These are phyloP conservation scores for Solanum sparsipilum DNA, from an alignment of 257 asterid species.

Conservation along the genomic window DNA sequence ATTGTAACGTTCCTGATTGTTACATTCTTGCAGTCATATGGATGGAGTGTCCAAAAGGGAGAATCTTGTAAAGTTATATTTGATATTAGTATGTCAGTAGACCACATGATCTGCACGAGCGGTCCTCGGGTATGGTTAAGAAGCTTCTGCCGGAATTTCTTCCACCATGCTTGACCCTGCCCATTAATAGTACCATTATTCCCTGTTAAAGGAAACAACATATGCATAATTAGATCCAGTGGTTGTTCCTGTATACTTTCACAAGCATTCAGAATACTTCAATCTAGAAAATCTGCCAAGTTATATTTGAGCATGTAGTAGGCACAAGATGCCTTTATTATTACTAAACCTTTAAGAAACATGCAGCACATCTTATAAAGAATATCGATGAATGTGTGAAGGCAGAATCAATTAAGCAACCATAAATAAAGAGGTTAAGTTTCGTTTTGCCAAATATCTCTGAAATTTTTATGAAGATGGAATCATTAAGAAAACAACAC, in stretches of 20 bases:
- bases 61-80: conserved; percentile 36
- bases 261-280: background rate
- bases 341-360: background rate
- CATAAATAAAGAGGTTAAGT: background rate
- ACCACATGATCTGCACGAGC: conserved; percentile 45
- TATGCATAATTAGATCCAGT: background rate
- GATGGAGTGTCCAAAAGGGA: conserved; percentile 50
- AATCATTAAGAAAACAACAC: background rate
- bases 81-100: conserved; percentile 30
- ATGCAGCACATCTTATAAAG: background rate
- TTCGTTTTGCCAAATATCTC: background rate
- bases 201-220: conserved; percentile 15
- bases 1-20: conserved; percentile 27
- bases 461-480: background rate
- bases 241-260: background rate
- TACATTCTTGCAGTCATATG: conserved; percentile 41
- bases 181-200: conserved; percentile 45
- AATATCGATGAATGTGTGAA: background rate
- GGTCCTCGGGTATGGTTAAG: conserved; percentile 44
- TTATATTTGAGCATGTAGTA: background rate
- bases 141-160: conserved; percentile 32
- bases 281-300: background rate
- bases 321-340: background rate
- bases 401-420: background rate
- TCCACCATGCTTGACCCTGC: conserved; percentile 52